These are phyloP conservation scores for Brassica juncea DNA, from an alignment of 345 rosid genomes.

Conservation along the genomic window DNA sequence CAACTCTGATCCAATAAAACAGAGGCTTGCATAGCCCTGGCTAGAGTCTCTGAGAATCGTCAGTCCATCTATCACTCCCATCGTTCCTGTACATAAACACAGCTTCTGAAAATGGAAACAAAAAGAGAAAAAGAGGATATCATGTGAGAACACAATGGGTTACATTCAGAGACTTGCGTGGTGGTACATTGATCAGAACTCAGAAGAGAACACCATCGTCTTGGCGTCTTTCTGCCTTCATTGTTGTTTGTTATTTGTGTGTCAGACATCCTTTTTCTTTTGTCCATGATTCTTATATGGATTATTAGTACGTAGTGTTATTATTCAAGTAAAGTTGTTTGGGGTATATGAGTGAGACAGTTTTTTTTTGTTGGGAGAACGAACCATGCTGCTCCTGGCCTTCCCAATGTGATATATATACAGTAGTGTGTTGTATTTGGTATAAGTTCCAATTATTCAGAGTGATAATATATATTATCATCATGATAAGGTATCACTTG, in stretches of 20 bases:
- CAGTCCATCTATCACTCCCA: not conserved
- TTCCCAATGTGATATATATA: constrained; percentile 19
- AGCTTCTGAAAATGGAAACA: constrained; percentile 7
- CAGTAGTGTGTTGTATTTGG: not conserved
- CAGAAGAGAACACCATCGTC: constrained; percentile 1
- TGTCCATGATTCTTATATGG: constrained; percentile 13
- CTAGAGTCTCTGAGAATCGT: constrained; percentile 5
- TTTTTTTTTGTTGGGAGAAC: constrained; percentile 3
- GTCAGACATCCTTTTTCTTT: constrained; percentile 12
- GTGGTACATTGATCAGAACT: constrained; percentile 21
- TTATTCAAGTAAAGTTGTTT: constrained; percentile 12
- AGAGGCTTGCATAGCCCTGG: constrained; percentile 36
- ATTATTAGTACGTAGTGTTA: not conserved
- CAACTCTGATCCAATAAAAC: constrained; percentile 37
- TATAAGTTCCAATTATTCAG: not conserved
- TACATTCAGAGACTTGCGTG: constrained; percentile 28
- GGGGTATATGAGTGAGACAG: constrained; percentile 23
- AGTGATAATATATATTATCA: not conserved
- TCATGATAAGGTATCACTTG: not conserved
- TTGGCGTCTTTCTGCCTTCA: constrained; percentile 5
- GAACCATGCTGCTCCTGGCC: not conserved
- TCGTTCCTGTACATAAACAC: constrained; percentile 32
- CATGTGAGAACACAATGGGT: constrained; percentile 24
- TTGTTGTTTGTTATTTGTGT: constrained; percentile 31
- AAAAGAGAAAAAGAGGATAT: not conserved